Percentiles rank a stretch among this genome's conserved stretches.
Conservation (phyloP, 306 rosid genomes). For the Cucurbita maxima region DNA sequence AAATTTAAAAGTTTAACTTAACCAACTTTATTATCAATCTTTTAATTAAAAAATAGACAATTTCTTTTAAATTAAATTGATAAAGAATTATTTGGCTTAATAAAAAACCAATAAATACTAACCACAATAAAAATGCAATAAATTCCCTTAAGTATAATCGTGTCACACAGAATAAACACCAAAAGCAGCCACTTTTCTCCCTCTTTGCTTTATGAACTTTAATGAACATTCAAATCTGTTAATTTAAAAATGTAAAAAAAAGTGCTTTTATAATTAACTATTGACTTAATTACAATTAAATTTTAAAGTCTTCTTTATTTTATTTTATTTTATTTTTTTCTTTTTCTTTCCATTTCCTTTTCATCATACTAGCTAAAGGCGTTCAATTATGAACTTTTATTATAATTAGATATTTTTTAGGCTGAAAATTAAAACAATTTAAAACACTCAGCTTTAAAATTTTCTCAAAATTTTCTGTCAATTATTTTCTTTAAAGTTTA, state of each 20-base stretch:
- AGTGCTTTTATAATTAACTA: not conserved
- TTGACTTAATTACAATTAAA: not conserved
- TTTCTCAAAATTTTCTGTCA: no score
- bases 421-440: no score
- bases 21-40: not conserved
- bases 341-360: not conserved
- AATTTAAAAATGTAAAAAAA: not conserved
- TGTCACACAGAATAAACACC: not conserved
- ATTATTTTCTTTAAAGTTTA: no score
- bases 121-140: not conserved
- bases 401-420: no score
- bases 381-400: no score
- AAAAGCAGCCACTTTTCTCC: not conserved
- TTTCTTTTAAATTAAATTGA: not conserved
- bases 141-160: not conserved
- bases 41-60: no score
- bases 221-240: not conserved
- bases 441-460: no score
- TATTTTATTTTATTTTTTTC: not conserved
- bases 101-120: not conserved
- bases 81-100: not conserved
- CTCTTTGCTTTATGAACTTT: conserved; percentile 1
- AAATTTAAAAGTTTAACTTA: not conserved
- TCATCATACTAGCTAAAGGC: not conserved
- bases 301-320: not conserved